phyloP scores from a whole-genome alignment of 2,329 filamentous ascomycete genomes.

The Aureobasidium zeae region DNA sequence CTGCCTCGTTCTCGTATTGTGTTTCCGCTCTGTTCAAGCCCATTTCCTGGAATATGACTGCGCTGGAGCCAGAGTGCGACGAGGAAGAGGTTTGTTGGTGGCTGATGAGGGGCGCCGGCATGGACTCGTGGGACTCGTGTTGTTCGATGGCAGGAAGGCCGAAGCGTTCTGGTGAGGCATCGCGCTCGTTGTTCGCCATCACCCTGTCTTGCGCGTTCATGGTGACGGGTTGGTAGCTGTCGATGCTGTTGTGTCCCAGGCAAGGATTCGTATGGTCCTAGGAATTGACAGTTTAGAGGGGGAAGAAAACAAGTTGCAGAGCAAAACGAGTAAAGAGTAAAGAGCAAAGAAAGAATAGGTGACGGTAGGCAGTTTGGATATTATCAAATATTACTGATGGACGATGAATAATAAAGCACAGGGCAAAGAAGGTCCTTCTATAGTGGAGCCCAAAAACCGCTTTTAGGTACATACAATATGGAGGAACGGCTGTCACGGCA shows the following conservation, averaged over 20 bases:
- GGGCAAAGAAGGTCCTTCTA: background rate
- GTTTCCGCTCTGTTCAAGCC: conserved; percentile 48
- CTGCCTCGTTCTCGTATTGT: conserved; percentile 43
- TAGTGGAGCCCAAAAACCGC: conserved; percentile 4
- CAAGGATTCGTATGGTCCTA: no score
- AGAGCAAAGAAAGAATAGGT: background rate
- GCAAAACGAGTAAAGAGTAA: no score
- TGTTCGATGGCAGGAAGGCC: conserved; percentile 17
- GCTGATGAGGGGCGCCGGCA: no score
- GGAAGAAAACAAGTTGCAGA: no score
- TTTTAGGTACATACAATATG: no score
- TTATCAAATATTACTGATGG: no score
- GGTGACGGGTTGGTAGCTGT: no score
- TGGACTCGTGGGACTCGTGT: conserved; percentile 8
- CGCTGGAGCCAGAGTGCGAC: conserved; percentile 46
- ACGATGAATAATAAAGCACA: conserved; percentile 6
- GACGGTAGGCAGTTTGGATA: background rate
- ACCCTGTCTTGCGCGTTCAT: conserved; percentile 49
- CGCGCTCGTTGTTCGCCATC: conserved; percentile 45
- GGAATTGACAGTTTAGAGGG: no score
- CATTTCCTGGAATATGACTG: conserved; percentile 42
- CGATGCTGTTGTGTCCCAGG: no score
- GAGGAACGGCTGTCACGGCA: conserved; percentile 9
- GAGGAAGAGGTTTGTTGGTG: conserved; percentile 31
- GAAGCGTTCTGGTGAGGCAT: conserved; percentile 40